These are phyloP conservation scores for Vitis rotundifolia DNA, from an alignment of 164 flowering plant species.

Conservation along the genomic window DNA sequence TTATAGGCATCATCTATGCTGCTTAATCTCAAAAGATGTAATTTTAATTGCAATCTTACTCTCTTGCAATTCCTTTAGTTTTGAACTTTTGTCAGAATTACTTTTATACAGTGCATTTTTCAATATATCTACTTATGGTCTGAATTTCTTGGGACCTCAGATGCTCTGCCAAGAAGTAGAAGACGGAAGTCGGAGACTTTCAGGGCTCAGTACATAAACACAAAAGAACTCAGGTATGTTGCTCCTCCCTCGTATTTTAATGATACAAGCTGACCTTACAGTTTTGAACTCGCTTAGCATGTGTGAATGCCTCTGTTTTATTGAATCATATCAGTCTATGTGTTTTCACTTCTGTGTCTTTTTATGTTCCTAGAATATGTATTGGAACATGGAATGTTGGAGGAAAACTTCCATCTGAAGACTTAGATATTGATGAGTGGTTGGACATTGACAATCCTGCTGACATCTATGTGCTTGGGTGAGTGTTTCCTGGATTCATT, in stretches of 20 bases:
- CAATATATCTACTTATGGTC: not conserved
- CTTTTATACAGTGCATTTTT: slow-evolving; percentile 1
- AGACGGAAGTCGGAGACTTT: slow-evolving; percentile 88
- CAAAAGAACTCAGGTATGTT: slow-evolving; percentile 73
- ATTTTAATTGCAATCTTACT: not conserved
- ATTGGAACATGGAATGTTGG: slow-evolving; percentile 97
- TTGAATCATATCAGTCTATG: not conserved
- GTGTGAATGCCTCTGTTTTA: not conserved
- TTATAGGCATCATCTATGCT: not conserved
- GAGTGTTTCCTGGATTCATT: slow-evolving; percentile 16
- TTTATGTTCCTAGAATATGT: slow-evolving; percentile 49
- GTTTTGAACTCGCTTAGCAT: not conserved
- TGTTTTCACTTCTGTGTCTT: not conserved
- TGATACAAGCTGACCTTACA: not conserved
- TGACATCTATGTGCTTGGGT: slow-evolving; percentile 97
- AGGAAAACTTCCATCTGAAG: slow-evolving; percentile 81
- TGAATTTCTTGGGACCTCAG: slow-evolving; percentile 31
- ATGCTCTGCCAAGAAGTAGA: slow-evolving; percentile 45
- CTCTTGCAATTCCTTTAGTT: not conserved
- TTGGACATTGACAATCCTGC: slow-evolving; percentile 70
- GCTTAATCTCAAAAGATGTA: not conserved
- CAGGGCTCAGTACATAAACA: slow-evolving; percentile 82
- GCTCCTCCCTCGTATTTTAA: slow-evolving; percentile 3
- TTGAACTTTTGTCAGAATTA: not conserved
- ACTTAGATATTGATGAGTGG: slow-evolving; percentile 83